phyloP scores from a whole-genome alignment of 2,329 filamentous ascomycete species.

The Stachybotrys elegans region DNA sequence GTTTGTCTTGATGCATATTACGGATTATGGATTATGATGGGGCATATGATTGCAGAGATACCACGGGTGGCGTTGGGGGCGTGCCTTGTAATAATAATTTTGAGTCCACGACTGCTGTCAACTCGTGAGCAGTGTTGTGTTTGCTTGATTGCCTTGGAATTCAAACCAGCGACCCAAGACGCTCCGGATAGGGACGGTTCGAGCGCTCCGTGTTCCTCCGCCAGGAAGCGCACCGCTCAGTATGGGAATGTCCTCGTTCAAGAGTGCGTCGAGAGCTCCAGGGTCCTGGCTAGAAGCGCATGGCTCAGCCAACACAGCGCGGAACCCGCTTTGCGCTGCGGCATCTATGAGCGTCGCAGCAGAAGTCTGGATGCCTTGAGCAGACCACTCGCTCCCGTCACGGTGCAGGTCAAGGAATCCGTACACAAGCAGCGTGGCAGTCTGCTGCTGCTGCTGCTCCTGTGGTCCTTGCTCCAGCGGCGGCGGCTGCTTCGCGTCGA shows the following conservation, averaged over 20 bases:
- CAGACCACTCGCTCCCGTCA: slow-evolving; percentile 68
- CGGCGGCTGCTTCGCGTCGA: slow-evolving; percentile 31
- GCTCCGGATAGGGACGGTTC: slow-evolving; percentile 50
- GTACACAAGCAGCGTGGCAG: slow-evolving; percentile 55
- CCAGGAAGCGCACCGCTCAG: slow-evolving; percentile 51
- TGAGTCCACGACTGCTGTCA: no score
- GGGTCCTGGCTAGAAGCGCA: slow-evolving; percentile 17
- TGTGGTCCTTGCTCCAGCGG: slow-evolving; percentile 23
- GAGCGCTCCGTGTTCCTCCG: slow-evolving; percentile 51
- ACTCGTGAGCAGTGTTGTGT: no score
- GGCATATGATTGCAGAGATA: slow-evolving; percentile 22
- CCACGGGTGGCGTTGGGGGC: slow-evolving; percentile 35
- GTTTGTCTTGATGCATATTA: not conserved
- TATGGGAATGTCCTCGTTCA: slow-evolving; percentile 53
- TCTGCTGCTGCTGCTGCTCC: slow-evolving; percentile 5
- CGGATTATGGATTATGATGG: slow-evolving; percentile 4
- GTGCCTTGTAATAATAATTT: no score
- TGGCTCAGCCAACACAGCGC: slow-evolving; percentile 44
- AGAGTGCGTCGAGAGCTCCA: slow-evolving; percentile 30
- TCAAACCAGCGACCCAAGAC: slow-evolving; percentile 50
- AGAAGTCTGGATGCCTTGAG: slow-evolving; percentile 63
- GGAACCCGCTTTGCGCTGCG: slow-evolving; percentile 40
- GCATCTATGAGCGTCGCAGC: slow-evolving; percentile 60
- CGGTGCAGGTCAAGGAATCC: slow-evolving; percentile 62
- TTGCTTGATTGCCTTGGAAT: no score